Evolutionary conservation across 306 rosid genomes (phyloP).

Genomic region (Cicer yamashitae): DNA sequence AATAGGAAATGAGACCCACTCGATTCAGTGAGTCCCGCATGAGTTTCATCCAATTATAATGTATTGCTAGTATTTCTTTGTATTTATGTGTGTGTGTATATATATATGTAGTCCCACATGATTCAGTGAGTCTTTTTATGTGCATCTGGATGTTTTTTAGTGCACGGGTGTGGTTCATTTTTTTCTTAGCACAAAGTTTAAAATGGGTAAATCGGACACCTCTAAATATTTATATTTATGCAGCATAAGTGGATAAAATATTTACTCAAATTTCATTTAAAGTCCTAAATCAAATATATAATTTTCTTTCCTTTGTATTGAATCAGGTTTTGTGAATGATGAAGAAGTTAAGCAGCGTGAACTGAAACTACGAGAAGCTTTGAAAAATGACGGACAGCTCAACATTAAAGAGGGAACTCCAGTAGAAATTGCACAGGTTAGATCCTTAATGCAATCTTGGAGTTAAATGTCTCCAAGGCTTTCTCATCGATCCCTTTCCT

Average conservation of each 20-base stretch:
- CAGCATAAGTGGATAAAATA: slow-evolving; percentile 15
- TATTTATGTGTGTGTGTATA: not conserved
- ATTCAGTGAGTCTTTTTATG: not conserved
- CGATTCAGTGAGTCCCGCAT: not conserved
- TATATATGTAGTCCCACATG: not conserved
- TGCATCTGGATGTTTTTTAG: slow-evolving; percentile 9
- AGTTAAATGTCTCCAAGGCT: slow-evolving; percentile 27
- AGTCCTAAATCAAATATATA: slow-evolving; percentile 20
- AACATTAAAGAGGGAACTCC: slow-evolving; percentile 67
- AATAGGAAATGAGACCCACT: not conserved
- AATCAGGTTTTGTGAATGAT: slow-evolving; percentile 75
- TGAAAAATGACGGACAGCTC: slow-evolving; percentile 64
- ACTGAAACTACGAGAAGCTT: slow-evolving; percentile 62
- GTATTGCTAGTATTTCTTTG: not conserved
- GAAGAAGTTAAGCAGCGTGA: slow-evolving; percentile 74
- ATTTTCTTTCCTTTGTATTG: slow-evolving; percentile 31
- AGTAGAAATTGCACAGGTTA: slow-evolving; percentile 85
- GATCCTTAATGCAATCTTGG: slow-evolving; percentile 45
- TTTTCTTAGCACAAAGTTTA: slow-evolving; percentile 23
- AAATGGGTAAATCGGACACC: slow-evolving; percentile 15
- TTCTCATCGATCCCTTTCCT: slow-evolving; percentile 12
- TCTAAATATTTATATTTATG: slow-evolving; percentile 14
- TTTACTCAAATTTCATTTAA: slow-evolving; percentile 25
- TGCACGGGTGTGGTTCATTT: slow-evolving; percentile 2
- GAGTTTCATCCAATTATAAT: not conserved